Percentiles rank a stretch among this genome's conserved stretches.
These are phyloP conservation scores for Debaryomyces coudertii DNA, from an alignment of 1,139 yeast genomes.

Conservation along the genomic window DNA sequence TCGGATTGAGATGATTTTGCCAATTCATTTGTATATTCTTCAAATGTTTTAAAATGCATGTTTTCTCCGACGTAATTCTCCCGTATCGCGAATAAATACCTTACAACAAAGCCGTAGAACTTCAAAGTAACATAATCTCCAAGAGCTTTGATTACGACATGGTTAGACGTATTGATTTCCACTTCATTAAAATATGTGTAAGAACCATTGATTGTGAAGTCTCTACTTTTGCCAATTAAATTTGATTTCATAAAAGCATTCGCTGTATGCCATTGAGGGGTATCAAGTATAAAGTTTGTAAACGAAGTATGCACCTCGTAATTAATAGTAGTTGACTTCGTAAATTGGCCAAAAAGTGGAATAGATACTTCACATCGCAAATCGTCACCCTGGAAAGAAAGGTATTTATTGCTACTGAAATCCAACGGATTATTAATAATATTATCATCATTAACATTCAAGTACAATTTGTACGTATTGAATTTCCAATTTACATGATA, in stretches of 20 bases:
- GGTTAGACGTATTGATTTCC: constrained; percentile 69
- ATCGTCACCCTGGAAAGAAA: constrained; percentile 72
- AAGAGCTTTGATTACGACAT: constrained; percentile 62
- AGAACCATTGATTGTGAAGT: constrained; percentile 64
- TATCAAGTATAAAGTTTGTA: constrained; percentile 64
- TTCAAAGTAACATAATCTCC: constrained; percentile 72
- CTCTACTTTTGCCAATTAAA: constrained; percentile 63
- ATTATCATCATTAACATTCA: constrained; percentile 85
- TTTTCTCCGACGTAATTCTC: constrained; percentile 91
- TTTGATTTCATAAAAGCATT: constrained; percentile 68
- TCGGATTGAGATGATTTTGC: constrained; percentile 10
- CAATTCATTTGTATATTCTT: constrained; percentile 59
- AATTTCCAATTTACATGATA: constrained; percentile 66
- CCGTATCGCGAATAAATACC: constrained; percentile 73
- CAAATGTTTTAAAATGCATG: constrained; percentile 80
- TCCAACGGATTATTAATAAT: constrained; percentile 89
- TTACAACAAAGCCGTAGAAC: constrained; percentile 77
- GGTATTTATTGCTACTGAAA: constrained; percentile 73
- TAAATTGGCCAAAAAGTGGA: constrained; percentile 65
- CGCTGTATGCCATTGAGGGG: constrained; percentile 92
- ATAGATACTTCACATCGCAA: constrained; percentile 51
- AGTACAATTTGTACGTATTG: constrained; percentile 57
- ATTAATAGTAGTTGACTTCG: constrained; percentile 57
- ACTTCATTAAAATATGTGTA: constrained; percentile 63
- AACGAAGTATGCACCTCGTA: constrained; percentile 60